These are phyloP conservation scores for Apodospora peruviana DNA, from an alignment of 495 filamentous ascomycete species.

Conservation along the genomic window DNA sequence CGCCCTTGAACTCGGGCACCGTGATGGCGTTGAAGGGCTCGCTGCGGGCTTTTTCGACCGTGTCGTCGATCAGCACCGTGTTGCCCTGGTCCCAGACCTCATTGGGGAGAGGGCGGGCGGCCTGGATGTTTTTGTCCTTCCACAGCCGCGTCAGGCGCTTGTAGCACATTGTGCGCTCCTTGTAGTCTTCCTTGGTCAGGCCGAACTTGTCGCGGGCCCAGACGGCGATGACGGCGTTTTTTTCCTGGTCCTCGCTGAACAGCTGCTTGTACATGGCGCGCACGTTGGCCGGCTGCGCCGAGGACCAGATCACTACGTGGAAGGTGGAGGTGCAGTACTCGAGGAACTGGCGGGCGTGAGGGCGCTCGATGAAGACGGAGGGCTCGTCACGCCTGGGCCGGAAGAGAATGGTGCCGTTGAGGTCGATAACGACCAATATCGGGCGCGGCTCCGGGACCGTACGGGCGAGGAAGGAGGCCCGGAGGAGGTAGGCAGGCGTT, in stretches of 20 bases:
- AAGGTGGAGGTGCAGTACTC: constrained; percentile 59
- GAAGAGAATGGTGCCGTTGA: constrained; percentile 84
- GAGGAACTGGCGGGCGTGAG: constrained; percentile 60
- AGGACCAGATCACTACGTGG: constrained; percentile 86
- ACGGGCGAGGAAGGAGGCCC: constrained; percentile 16
- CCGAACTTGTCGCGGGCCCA: constrained; percentile 81
- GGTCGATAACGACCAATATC: constrained; percentile 78
- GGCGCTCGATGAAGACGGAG: constrained; percentile 53
- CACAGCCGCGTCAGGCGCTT: constrained; percentile 74
- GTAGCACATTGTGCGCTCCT: constrained; percentile 74
- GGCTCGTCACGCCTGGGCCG: constrained; percentile 51
- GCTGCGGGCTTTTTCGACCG: constrained; percentile 64
- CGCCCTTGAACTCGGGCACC: constrained; percentile 67
- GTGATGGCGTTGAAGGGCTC: constrained; percentile 81
- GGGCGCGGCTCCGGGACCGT: constrained; percentile 25
- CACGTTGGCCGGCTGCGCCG: constrained; percentile 68
- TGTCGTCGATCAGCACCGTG: constrained; percentile 87
- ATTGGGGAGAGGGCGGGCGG: constrained; percentile 33
- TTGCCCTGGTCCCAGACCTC: constrained; percentile 71
- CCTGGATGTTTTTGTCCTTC: constrained; percentile 48
- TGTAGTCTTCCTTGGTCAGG: constrained; percentile 58
- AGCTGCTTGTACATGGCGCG: constrained; percentile 50
- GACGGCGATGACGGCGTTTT: constrained; percentile 51
- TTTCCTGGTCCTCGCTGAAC: constrained; percentile 34
- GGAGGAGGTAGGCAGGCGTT: constrained; percentile 31